Base-by-base conservation (phyloP, 179 eudicot genomes). In the Carnegiea gigantea region DNA sequence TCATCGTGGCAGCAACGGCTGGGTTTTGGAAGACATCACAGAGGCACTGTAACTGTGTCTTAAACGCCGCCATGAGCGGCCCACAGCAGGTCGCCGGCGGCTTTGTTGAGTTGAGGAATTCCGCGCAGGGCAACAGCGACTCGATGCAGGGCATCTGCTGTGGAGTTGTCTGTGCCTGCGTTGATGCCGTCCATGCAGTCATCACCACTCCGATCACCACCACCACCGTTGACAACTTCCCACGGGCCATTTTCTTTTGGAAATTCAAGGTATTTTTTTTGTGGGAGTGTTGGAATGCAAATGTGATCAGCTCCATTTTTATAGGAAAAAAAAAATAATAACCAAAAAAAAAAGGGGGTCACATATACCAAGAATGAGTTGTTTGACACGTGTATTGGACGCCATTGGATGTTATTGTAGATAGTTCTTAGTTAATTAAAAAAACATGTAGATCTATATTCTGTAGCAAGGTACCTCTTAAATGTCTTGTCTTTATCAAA, bases 1-100 rank as follows among this genome's bases (percentile, higher is more conserved):
- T 43, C 10, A n/a, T 8, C 8, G 75, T 9, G 3, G 75, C 26
- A 20, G 24, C 20, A 23, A 72, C 2, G 49, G 49, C 49, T 3
- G 51, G 51, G 75, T 72, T 72, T 1, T 72, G 40, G 51, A 72
- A 72, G 49, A 23, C 28, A 21, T 7, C 75, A 43, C 75, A 72
- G 53, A 72, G 75, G 75, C 75, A 72, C 51, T 38, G 20, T 24
- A 72, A 18, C 26, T 72, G 75, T 28, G 75, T 72, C 28, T 72
- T 28, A 28, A 72, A 40, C 26, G 75, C 75, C 13, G 40, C 13
- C 24, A 2, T 21, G 51, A 72, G 75, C 2, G 75, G 75, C 5
- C 12, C 75, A 72, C 75, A 72, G 49, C 75, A 72, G 6, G 15
- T 15, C 10, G 2, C 51, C 51, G 75, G 75, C 40, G 75, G 75